A percentile compares a stretch with the other conserved stretches of the same genome.
These are phyloP conservation scores for Rubia tinctorum DNA, from an alignment of 305 asterid genomes.

Conservation along the genomic window DNA sequence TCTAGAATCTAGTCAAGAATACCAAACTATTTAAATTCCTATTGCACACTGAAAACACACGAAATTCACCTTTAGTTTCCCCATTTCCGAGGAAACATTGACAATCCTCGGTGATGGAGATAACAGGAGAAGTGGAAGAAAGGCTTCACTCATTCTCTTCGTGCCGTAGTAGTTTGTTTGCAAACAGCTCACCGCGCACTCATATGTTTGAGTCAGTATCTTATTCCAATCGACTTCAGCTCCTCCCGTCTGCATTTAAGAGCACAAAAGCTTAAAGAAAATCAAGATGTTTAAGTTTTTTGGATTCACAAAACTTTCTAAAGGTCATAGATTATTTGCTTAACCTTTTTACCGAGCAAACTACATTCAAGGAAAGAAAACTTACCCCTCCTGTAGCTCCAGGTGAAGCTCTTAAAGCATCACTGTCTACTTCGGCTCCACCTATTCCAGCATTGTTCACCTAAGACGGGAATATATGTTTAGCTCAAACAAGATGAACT, in stretches of 20 bases:
- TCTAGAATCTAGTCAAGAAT: background rate
- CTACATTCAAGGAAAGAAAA: background rate
- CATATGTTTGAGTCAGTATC: slow-evolving; percentile 28
- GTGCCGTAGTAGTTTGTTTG: slow-evolving; percentile 47
- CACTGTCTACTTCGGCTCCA: slow-evolving; percentile 19
- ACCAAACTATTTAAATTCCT: background rate
- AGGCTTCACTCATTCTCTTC: slow-evolving; percentile 9
- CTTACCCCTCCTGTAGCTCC: slow-evolving; percentile 4
- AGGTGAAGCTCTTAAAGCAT: slow-evolving; percentile 1
- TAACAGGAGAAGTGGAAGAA: slow-evolving; percentile 7
- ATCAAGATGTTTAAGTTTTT: background rate
- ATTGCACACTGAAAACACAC: background rate
- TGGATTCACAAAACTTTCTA: background rate
- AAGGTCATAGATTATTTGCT: background rate
- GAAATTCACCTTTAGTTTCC: slow-evolving; percentile 40
- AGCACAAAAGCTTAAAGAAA: background rate
- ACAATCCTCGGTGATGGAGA: slow-evolving; percentile 47
- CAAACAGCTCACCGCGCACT: slow-evolving; percentile 30
- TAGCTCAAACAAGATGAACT: background rate
- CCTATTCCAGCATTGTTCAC: slow-evolving; percentile 5
- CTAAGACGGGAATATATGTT: slow-evolving; percentile 1
- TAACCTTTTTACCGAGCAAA: background rate
- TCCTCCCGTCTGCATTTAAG: slow-evolving; percentile 27
- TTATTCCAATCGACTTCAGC: slow-evolving; percentile 27
- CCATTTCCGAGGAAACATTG: slow-evolving; percentile 40